Evolutionary conservation across 208 protist species (phyloP).

Genomic region (Acanthamoeba castellanii): DNA sequence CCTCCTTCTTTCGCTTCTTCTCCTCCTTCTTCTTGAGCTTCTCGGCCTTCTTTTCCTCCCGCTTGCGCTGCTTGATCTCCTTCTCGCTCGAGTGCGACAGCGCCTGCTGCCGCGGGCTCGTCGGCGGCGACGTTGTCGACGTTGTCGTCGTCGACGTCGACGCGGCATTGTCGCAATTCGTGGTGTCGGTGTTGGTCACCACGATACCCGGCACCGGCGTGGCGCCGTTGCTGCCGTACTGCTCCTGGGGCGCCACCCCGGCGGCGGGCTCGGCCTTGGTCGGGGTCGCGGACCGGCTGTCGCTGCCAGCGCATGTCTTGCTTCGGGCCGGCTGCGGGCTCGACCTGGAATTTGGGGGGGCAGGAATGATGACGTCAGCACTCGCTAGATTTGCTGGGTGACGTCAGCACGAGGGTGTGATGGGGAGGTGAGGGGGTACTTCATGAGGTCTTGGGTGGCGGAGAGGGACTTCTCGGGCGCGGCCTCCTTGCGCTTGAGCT

Average conservation of each 20-base stretch:
- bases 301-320: neutral
- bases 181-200: neutral
- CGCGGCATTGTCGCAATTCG: neutral
- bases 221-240: neutral
- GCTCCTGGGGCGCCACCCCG: neutral
- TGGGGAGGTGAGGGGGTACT: neutral
- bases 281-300: neutral
- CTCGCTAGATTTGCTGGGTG: no score
- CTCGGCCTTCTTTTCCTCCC: conserved; percentile 38
- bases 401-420: no score
- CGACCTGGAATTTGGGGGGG: neutral
- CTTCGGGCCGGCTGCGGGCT: neutral
- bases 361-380: neutral
- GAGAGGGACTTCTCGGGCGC: neutral
- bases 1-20: conserved; percentile 25
- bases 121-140: neutral
- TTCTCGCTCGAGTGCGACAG: neutral
- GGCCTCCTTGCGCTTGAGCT: conserved; percentile 33
- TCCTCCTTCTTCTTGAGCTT: conserved; percentile 67
- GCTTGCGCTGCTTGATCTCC: conserved; percentile 45
- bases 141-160: neutral
- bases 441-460: neutral
- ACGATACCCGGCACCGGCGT: neutral
- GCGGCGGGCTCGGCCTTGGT: neutral
- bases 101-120: neutral